Conservation (phyloP, 768 basidiomycete genomes). For the Podaxis rugospora region DNA sequence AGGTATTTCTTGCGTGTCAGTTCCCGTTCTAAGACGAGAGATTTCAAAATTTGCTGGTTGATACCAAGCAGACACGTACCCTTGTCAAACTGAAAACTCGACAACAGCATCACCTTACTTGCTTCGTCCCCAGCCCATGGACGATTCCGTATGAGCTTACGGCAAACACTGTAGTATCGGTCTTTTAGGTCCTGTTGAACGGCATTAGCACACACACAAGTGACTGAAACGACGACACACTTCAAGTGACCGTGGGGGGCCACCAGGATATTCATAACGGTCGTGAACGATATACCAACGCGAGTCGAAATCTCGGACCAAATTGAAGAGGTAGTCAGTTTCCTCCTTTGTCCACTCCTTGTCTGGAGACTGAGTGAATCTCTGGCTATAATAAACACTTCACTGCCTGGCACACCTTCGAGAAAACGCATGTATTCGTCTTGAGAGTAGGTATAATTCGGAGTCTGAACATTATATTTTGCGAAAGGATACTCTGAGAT, state of each 20-base stretch:
- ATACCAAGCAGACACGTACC: slow-evolving; percentile 33
- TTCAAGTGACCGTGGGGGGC: slow-evolving; percentile 59
- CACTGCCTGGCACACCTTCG: slow-evolving; percentile 45
- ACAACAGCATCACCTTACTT: slow-evolving; percentile 59
- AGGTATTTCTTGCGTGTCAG: slow-evolving; percentile 85
- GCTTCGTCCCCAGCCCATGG: slow-evolving; percentile 84
- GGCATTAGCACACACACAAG: slow-evolving; percentile 1
- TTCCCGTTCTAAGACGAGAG: slow-evolving; percentile 63
- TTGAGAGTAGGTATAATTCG: slow-evolving; percentile 68
- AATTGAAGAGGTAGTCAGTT: slow-evolving; percentile 84
- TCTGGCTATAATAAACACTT: neutral
- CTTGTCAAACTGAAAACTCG: slow-evolving; percentile 85
- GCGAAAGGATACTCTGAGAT: slow-evolving; percentile 71
- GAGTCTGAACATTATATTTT: slow-evolving; percentile 72
- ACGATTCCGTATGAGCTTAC: slow-evolving; percentile 79
- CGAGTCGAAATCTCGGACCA: slow-evolving; percentile 78
- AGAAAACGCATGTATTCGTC: slow-evolving; percentile 85
- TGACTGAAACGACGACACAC: slow-evolving; percentile 31
- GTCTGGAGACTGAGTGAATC: slow-evolving; percentile 38
- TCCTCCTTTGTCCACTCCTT: slow-evolving; percentile 89
- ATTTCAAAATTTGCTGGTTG: neutral
- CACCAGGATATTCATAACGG: slow-evolving; percentile 74
- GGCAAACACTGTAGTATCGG: slow-evolving; percentile 87
- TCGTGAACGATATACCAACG: slow-evolving; percentile 90
- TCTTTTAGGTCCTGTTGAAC: slow-evolving; percentile 80